Conservation (phyloP, 2,329 filamentous ascomycete genomes). For the Phyllosticta citribraziliensis region DNA sequence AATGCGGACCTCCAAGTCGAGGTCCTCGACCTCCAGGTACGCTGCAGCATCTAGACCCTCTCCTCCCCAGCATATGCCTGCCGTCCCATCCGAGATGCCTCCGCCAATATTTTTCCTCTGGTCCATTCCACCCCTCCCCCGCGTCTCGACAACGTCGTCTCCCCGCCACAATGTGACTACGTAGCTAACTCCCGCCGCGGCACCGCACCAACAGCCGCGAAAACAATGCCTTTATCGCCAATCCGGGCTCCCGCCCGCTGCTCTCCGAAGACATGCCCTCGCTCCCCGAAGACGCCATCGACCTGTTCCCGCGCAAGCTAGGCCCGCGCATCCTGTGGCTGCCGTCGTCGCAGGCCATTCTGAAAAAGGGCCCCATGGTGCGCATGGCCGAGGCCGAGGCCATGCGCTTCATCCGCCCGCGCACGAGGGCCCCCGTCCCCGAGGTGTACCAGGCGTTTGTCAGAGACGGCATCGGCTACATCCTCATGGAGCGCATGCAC, state of each 20-base stretch:
- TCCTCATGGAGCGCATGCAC: slow-evolving; percentile 16
- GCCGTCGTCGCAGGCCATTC: slow-evolving; percentile 7
- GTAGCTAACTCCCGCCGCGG: not conserved
- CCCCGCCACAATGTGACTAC: not conserved
- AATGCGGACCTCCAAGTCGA: not conserved
- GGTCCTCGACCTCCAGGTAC: not conserved
- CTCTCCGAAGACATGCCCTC: slow-evolving; percentile 7
- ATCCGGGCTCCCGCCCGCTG: not conserved
- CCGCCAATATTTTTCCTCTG: not conserved
- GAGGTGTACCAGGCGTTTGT: slow-evolving; percentile 9
- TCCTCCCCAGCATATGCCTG: not conserved
- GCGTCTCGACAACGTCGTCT: not conserved
- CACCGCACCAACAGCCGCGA: not conserved
- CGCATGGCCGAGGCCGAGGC: slow-evolving; percentile 8
- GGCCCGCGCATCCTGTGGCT: slow-evolving; percentile 8
- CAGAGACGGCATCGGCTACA: slow-evolving; percentile 9
- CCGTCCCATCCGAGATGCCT: not conserved
- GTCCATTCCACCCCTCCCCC: not conserved
- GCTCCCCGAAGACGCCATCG: slow-evolving; percentile 8
- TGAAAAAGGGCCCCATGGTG: slow-evolving; percentile 7
- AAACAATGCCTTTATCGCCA: not conserved
- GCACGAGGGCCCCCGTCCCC: not conserved
- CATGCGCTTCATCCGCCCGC: slow-evolving; percentile 4
- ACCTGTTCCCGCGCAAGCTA: slow-evolving; percentile 7
- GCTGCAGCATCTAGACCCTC: not conserved